Evolutionary conservation across 345 rosid species (phyloP), one percentile per base, ranked within the genome.

Genomic region (Odontarrhena argentea): DNA sequence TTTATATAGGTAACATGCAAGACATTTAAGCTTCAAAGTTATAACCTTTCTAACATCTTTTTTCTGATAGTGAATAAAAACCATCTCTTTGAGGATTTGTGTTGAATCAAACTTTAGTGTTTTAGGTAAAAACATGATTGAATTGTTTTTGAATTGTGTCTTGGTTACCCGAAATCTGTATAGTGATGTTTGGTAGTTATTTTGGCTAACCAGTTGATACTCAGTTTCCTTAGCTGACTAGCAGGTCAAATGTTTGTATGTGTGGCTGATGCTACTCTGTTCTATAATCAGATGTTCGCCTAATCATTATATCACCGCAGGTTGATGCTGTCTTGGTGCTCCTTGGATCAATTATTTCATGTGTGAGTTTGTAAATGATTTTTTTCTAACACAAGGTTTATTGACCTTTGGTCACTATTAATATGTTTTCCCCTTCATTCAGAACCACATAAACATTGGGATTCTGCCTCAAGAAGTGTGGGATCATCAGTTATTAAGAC

Each of bases 401-500:
- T 13, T 49, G 47, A 58, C 37, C 44, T 45, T 8, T 74, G 49
- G 55, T 22, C 22, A 18, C 22, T 18, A 57, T 69, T 34, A 38
- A 44, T 41, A 34, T 41, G 34, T 8, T 44, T 69, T 37, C 52
- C 74, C 71, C 46, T 74, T 62, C 40, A 56, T 68, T 73, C 79
- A 92, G 98, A 86, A 85, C 73, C 57, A 73, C 55, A 58, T 75
- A 44, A 83, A 66, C 63, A 49, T 74, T 43, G 86, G 69, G 75
- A 45, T 76, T 55, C 84, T 92, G 71, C 89, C 93, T 65, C 92
- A 84, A 75, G 98, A 92, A 78, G 75, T 85, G 14, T 92, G 96
- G 98, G 96, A 86, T 78, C 96, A 87, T 70, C 81, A 72, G 57
- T 70, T 89, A 61, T 87, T 87, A 76, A 89, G 87, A 70, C 85